A percentile compares a stretch with the other conserved stretches of the same genome.
Conservation (phyloP, 2,329 filamentous ascomycete species). For the Didymella segeticola region DNA sequence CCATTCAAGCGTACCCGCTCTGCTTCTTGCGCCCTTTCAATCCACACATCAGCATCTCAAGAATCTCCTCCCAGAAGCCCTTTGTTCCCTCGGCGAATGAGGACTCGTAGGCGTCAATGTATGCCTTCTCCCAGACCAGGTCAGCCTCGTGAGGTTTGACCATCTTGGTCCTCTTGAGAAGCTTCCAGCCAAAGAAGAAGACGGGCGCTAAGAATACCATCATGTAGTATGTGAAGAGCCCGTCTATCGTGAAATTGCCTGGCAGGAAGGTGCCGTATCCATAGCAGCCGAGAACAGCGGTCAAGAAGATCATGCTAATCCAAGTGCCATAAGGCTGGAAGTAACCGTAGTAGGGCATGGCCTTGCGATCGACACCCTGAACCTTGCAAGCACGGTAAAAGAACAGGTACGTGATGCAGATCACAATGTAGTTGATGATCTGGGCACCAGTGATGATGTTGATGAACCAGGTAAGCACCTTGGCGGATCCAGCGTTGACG, state of each 20-base stretch:
- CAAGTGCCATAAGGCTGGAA: slow-evolving; percentile 29
- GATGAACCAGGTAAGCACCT: slow-evolving; percentile 77
- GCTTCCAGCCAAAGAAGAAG: slow-evolving; percentile 63
- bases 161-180: slow-evolving; percentile 65
- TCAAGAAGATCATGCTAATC: slow-evolving; percentile 24
- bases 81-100: slow-evolving; percentile 24
- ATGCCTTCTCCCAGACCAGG: slow-evolving; percentile 53
- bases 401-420: slow-evolving; percentile 62
- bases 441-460: slow-evolving; percentile 75
- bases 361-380: slow-evolving; percentile 55
- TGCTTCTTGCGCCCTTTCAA: slow-evolving; percentile 16
- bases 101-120: slow-evolving; percentile 49
- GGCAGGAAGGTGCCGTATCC: slow-evolving; percentile 52
- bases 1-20: slow-evolving; percentile 3
- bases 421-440: slow-evolving; percentile 51
- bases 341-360: slow-evolving; percentile 56
- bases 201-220: slow-evolving; percentile 31
- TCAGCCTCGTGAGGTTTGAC: slow-evolving; percentile 50
- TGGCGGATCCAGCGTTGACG: slow-evolving; percentile 67
- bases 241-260: slow-evolving; percentile 52
- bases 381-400: slow-evolving; percentile 57
- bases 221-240: slow-evolving; percentile 56
- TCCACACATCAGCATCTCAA: slow-evolving; percentile 26
- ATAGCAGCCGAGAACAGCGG: slow-evolving; percentile 23
- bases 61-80: slow-evolving; percentile 39